Evolutionary conservation across 108 stramenopile genomes (phyloP), one percentile per base, ranked within the genome.

Genomic region (Stephanodiscus minutulus): DNA sequence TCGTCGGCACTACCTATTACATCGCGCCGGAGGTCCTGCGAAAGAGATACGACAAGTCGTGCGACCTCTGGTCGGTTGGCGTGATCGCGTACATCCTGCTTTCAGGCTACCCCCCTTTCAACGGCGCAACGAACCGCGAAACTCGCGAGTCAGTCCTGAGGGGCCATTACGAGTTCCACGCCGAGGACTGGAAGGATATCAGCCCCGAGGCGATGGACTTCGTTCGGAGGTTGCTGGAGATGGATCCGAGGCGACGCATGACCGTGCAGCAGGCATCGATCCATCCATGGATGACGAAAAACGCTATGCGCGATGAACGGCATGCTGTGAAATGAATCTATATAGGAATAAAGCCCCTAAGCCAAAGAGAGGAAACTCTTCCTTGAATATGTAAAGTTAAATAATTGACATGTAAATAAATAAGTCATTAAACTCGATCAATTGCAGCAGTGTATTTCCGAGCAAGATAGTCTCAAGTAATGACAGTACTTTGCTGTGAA

Each of bases 41-140:
- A 39, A 75, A 70, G 31, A 74, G 68, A 5, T 85, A 85, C 74
- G 72, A 73, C 31, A 62, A 70, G n/a, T 29, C 70, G 7, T 88
- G 87, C 61, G 91, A 92, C 62, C 61, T 92, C 47, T 92, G 91
- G 91, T 82, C 80, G 15, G 59, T 91, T 25, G 91, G 91, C 35
- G 88, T 92, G 15, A 82, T 92, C 35, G 53, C 86, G 0, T 92
- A 91, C 73, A 91, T 91, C 70, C 49, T 92, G 53, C 68, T 92
- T n/a, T 86, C 82, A 54, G 91, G 91, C 0, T 85, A 90, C 31
- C 88, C 92, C 17, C 91, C 91, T n/a, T 93, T 93, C 76, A 86
- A 85, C 24, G 91, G 91, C 8, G 64, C 61, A 12, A 63, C 24
- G 44, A 61, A 68, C 47, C 41, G 65, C 24, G 65, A 72, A 44